phyloP scores from a whole-genome alignment of 108 stramenopile genomes.

The Pseudonitzschia multiseries region DNA sequence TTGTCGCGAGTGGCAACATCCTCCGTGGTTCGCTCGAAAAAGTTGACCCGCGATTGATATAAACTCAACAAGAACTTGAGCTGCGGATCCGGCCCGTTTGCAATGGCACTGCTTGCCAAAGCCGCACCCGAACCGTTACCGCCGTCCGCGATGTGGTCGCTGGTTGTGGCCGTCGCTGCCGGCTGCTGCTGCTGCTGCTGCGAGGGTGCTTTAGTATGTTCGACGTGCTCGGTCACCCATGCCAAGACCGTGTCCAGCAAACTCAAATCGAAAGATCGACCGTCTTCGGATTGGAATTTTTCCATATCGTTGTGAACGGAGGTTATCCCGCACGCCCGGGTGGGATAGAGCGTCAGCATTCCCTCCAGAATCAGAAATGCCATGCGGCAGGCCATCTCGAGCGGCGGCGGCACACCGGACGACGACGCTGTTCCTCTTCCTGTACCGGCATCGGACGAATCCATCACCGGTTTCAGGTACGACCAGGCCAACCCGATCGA shows the following conservation, averaged over 20 bases:
- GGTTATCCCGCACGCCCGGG: not conserved
- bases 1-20: slow-evolving; percentile 32
- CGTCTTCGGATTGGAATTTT: not conserved
- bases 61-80: slow-evolving; percentile 47
- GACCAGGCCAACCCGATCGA: slow-evolving; percentile 14
- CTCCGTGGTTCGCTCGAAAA: slow-evolving; percentile 20
- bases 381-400: slow-evolving; percentile 35
- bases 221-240: slow-evolving; percentile 4
- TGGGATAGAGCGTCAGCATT: slow-evolving; percentile 24
- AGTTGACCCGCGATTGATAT: slow-evolving; percentile 36
- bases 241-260: slow-evolving; percentile 5
- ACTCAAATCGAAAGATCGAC: not conserved
- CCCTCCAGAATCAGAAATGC: slow-evolving; percentile 45
- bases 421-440: not conserved
- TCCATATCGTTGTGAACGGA: not conserved
- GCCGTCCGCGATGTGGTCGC: not conserved
- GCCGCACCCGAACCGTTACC: not conserved
- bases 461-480: slow-evolving; percentile 19
- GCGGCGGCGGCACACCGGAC: not conserved
- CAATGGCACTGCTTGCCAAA: not conserved
- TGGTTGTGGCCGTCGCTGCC: slow-evolving; percentile 3
- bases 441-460: not conserved
- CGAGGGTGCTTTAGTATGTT: not conserved
- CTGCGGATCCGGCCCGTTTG: slow-evolving; percentile 17
- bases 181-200: not conserved